Conservation (phyloP, 1,284 basidiomycete genomes). For the Mycena citricolor region DNA sequence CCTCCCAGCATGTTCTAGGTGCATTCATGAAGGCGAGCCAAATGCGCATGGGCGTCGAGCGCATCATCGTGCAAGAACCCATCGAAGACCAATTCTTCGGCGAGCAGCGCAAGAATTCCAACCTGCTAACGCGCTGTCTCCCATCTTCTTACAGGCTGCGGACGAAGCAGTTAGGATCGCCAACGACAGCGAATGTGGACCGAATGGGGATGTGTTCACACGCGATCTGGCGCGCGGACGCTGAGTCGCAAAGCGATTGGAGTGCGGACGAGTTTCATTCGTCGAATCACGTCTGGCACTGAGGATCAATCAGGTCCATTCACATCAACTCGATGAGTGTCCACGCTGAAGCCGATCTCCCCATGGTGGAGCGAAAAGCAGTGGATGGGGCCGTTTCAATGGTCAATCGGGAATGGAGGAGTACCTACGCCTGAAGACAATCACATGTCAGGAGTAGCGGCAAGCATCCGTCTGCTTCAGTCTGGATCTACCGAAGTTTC, state of each 20-base stretch:
- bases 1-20: too few relatives aligned
- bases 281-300: too few relatives aligned
- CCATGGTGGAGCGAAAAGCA: background rate
- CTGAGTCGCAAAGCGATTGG: background rate
- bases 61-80: too few relatives aligned
- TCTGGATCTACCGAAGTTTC: too few relatives aligned
- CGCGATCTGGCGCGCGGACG: constrained; percentile 25
- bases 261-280: too few relatives aligned
- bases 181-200: constrained; percentile 42
- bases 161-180: constrained; percentile 38
- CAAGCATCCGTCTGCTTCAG: too few relatives aligned
- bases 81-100: too few relatives aligned
- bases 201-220: constrained; percentile 44
- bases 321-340: background rate
- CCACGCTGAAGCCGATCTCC: background rate
- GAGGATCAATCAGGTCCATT: too few relatives aligned
- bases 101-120: too few relatives aligned
- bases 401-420: background rate
- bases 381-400: background rate
- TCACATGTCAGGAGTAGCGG: background rate
- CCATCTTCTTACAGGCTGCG: constrained; percentile 35
- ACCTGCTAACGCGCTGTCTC: too few relatives aligned
- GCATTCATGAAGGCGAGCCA: too few relatives aligned
- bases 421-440: background rate
- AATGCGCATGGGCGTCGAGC: too few relatives aligned